phyloP scores from a whole-genome alignment of 2,329 filamentous ascomycete species.

The Zymoseptoria brevis region DNA sequence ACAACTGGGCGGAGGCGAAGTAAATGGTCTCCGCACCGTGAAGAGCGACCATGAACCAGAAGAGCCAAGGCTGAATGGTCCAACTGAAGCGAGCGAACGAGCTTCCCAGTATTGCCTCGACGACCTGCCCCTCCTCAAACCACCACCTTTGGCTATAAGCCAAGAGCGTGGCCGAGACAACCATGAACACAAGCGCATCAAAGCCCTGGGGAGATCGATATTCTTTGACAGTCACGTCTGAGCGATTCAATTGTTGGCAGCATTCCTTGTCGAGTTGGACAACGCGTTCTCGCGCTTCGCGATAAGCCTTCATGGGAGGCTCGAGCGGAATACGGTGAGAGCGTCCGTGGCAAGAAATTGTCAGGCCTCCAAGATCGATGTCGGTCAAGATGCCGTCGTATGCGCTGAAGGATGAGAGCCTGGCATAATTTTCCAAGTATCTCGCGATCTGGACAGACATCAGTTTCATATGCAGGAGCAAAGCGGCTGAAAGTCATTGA shows the following conservation, averaged over 20 bases:
- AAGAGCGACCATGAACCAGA: constrained; percentile 52
- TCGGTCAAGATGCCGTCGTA: constrained; percentile 56
- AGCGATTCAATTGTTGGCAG: constrained; percentile 53
- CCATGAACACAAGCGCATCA: constrained; percentile 48
- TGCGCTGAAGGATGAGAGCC: constrained; percentile 49
- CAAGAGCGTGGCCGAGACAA: constrained; percentile 49
- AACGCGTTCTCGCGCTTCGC: constrained; percentile 61
- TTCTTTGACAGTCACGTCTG: constrained; percentile 47
- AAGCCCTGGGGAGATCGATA: constrained; percentile 44
- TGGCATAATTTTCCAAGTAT: constrained; percentile 67
- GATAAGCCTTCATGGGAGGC: constrained; percentile 61
- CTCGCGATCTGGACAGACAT: constrained; percentile 45
- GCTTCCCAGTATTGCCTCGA: constrained; percentile 38
- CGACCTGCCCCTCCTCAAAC: constrained; percentile 45
- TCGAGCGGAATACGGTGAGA: constrained; percentile 52
- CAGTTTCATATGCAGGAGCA: neutral
- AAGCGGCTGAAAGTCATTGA: neutral
- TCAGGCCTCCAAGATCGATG: constrained; percentile 56
- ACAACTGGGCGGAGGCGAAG: constrained; percentile 41
- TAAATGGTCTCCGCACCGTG: constrained; percentile 57
- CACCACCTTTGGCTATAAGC: constrained; percentile 44
- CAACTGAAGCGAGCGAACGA: constrained; percentile 52
- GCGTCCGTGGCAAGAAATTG: constrained; percentile 47
- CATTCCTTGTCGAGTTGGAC: constrained; percentile 63
- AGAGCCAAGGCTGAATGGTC: constrained; percentile 51